These are phyloP conservation scores for Candida loeiensis DNA, from an alignment of 805 yeast genomes.

Conservation along the genomic window DNA sequence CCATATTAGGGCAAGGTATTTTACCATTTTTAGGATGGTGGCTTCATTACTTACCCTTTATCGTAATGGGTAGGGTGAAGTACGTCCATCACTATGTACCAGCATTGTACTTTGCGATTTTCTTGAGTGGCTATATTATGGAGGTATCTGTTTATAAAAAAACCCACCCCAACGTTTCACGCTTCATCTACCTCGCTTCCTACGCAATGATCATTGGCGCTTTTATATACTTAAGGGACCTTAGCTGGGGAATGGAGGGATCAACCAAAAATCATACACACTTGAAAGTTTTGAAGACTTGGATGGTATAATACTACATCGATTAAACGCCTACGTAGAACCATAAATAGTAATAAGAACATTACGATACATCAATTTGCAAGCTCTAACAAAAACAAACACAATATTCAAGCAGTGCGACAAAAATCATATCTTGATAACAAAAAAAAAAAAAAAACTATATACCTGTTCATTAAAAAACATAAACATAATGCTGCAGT, in stretches of 20 bases:
- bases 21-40: slow-evolving; percentile 40
- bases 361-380: too few relatives aligned
- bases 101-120: slow-evolving; percentile 35
- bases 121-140: slow-evolving; percentile 19
- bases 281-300: slow-evolving; percentile 28
- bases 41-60: slow-evolving; percentile 39
- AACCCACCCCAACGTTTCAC: slow-evolving; percentile 13
- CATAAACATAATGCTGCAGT: too few relatives aligned
- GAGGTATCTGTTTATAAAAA: slow-evolving; percentile 20
- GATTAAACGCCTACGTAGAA: too few relatives aligned
- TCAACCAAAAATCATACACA: slow-evolving; percentile 25
- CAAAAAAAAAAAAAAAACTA: too few relatives aligned
- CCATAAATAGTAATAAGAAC: too few relatives aligned
- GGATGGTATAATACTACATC: slow-evolving; percentile 19
- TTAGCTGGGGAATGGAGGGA: slow-evolving; percentile 75
- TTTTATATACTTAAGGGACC: slow-evolving; percentile 60
- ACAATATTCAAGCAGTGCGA: too few relatives aligned
- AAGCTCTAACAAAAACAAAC: too few relatives aligned
- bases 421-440: too few relatives aligned
- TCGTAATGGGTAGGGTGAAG: slow-evolving; percentile 42
- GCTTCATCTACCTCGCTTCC: slow-evolving; percentile 38
- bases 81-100: slow-evolving; percentile 45
- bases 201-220: slow-evolving; percentile 52
- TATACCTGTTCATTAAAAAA: too few relatives aligned
- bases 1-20: slow-evolving; percentile 27